Percentiles rank a stretch among this genome's conserved stretches.
phyloP scores from a whole-genome alignment of 1,284 basidiomycete genomes.

The Violaceomyces palustris region DNA sequence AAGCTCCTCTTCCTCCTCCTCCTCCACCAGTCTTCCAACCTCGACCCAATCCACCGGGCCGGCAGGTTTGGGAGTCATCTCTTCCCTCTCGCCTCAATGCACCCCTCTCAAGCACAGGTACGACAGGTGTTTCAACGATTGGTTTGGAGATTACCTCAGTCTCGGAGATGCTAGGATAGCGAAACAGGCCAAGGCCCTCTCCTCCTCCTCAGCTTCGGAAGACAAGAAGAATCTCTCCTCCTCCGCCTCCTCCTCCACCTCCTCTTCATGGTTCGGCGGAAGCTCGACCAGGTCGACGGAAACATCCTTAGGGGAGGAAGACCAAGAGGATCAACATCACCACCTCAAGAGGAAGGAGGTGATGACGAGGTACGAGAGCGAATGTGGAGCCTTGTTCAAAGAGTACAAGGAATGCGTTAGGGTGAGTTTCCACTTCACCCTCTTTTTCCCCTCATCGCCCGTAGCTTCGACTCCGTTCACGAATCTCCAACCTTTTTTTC shows the following conservation, averaged over 20 bases:
- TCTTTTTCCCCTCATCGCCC: no score
- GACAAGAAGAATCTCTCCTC: slow-evolving; percentile 17
- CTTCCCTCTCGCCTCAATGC: slow-evolving; percentile 67
- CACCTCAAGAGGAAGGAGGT: slow-evolving; percentile 14
- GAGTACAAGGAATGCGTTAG: slow-evolving; percentile 75
- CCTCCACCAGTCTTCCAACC: background rate
- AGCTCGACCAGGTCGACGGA: slow-evolving; percentile 24
- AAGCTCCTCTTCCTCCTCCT: no score
- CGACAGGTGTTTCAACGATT: slow-evolving; percentile 89
- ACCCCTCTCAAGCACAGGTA: slow-evolving; percentile 83
- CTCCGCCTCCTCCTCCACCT: slow-evolving; percentile 9
- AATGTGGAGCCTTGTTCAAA: slow-evolving; percentile 74
- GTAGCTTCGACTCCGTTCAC: no score
- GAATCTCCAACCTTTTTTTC: no score
- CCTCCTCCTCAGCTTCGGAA: slow-evolving; percentile 1
- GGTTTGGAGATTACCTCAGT: slow-evolving; percentile 85
- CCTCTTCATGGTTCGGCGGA: slow-evolving; percentile 55
- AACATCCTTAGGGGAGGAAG: background rate
- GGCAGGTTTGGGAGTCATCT: slow-evolving; percentile 37
- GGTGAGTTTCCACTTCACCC: slow-evolving; percentile 55
- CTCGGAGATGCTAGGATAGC: slow-evolving; percentile 35
- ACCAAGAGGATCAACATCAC: slow-evolving; percentile 7
- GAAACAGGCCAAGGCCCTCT: slow-evolving; percentile 54
- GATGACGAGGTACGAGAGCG: slow-evolving; percentile 62
- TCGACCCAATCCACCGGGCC: slow-evolving; percentile 4